Evolutionary conservation across 805 yeast species (phyloP).

Genomic region (Lachancea cidri): DNA sequence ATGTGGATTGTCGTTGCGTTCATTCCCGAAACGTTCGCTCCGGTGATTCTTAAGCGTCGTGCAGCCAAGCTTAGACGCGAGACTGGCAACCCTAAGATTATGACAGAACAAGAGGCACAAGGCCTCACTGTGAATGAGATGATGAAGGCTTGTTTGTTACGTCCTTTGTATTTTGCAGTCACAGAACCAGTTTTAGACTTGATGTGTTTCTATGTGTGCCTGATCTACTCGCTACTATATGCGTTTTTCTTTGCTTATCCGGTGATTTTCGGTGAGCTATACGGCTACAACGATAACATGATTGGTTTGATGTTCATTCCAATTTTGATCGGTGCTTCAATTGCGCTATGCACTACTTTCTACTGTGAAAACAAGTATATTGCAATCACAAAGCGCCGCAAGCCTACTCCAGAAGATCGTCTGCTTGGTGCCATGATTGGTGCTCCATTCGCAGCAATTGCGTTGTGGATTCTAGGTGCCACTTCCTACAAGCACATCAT

Average conservation of each 20-base stretch:
- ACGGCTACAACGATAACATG: constrained; percentile 70
- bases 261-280: constrained; percentile 72
- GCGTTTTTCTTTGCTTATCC: constrained; percentile 97
- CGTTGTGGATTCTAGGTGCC: constrained; percentile 76
- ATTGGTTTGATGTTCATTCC: constrained; percentile 89
- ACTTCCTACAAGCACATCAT: constrained; percentile 64
- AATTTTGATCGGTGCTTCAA: constrained; percentile 76
- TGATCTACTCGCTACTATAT: constrained; percentile 83
- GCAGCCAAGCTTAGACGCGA: constrained; percentile 66
- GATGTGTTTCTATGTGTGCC: constrained; percentile 79
- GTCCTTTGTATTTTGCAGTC: constrained; percentile 73
- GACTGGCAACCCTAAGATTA: constrained; percentile 76
- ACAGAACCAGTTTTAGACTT: constrained; percentile 84
- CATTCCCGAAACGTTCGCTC: constrained; percentile 91
- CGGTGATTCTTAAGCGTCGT: constrained; percentile 63
- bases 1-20: constrained; percentile 62
- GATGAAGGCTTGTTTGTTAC: constrained; percentile 61
- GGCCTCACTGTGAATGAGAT: constrained; percentile 66
- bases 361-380: constrained; percentile 59
- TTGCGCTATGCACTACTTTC: constrained; percentile 74
- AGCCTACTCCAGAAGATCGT: constrained; percentile 75
- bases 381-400: constrained; percentile 45
- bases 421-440: constrained; percentile 78
- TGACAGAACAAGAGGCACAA: constrained; percentile 90
- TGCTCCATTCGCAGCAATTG: constrained; percentile 75